Evolutionary conservation across 371 early-diverging fungal species (phyloP).

Genomic region (Apophysomyces variabilis): DNA sequence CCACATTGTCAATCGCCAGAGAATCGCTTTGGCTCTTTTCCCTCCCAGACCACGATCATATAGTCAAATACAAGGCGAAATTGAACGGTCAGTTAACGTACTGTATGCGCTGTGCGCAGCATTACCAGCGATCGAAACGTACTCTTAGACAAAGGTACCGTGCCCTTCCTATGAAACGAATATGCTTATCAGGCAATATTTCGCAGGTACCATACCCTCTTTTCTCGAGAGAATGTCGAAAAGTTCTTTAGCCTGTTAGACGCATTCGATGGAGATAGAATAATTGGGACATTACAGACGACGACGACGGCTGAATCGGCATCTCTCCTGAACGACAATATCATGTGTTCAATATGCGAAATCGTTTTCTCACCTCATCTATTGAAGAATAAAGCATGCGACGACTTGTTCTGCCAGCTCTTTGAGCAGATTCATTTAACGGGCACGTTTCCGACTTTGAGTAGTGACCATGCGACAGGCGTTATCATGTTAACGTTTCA

Average conservation of each 20-base stretch:
- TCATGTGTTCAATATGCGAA: constrained; percentile 38
- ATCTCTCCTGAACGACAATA: constrained; percentile 17
- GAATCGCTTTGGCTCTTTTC: constrained; percentile 56
- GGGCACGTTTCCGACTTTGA: constrained; percentile 34
- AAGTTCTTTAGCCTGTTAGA: constrained; percentile 39
- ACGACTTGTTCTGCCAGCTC: constrained; percentile 26
- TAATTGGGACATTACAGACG: constrained; percentile 19
- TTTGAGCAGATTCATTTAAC: constrained; percentile 38
- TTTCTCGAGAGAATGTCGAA: constrained; percentile 38
- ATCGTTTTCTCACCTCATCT: constrained; percentile 24
- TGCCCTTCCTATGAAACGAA: too few relatives aligned
- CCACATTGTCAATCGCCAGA: constrained; percentile 32
- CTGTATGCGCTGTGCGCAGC: constrained; percentile 36
- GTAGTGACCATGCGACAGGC: constrained; percentile 17
- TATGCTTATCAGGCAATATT: background rate
- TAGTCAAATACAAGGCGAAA: constrained; percentile 43
- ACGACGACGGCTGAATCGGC: background rate
- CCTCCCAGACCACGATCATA: constrained; percentile 45
- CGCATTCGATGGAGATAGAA: constrained; percentile 34
- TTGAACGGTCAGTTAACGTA: constrained; percentile 32
- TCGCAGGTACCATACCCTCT: constrained; percentile 36
- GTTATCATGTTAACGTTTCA: constrained; percentile 34
- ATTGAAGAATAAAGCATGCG: constrained; percentile 20
- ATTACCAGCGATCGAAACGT: constrained; percentile 40
- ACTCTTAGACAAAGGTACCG: constrained; percentile 29